Conservation (phyloP, 1,284 basidiomycete species). For the Ceratobasidium sp. region DNA sequence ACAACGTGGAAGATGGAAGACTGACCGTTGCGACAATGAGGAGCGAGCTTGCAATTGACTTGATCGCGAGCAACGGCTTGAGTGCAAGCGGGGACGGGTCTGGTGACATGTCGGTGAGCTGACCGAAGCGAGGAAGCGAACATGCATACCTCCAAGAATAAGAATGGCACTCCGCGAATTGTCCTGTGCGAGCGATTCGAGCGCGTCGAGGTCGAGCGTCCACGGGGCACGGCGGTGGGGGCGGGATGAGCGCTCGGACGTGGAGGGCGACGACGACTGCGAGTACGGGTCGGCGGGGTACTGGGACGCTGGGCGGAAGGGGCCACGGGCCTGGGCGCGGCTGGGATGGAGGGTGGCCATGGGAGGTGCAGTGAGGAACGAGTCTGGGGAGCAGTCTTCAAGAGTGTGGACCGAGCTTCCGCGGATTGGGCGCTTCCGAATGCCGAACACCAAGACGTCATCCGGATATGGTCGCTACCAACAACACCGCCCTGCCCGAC, state of each 20-base stretch:
- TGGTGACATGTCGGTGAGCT: constrained; percentile 12
- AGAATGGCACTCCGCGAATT: constrained; percentile 15
- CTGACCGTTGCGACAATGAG: constrained; percentile 34
- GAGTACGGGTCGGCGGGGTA: constrained; percentile 35
- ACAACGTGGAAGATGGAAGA: neutral
- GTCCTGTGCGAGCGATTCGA: constrained; percentile 20
- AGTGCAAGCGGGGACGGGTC: constrained; percentile 38
- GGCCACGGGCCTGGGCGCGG: constrained; percentile 21
- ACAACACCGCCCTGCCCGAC: constrained; percentile 31
- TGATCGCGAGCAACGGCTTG: constrained; percentile 31
- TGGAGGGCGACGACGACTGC: constrained; percentile 15
- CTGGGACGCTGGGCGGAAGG: constrained; percentile 33
- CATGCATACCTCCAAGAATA: constrained; percentile 24
- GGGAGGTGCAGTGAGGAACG: constrained; percentile 4
- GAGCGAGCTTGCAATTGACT: constrained; percentile 30
- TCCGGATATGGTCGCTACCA: neutral
- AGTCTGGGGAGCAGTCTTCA: constrained; percentile 1
- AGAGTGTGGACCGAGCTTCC: constrained; percentile 28
- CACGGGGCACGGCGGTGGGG: constrained; percentile 30
- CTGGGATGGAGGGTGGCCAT: constrained; percentile 26
- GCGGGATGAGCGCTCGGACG: constrained; percentile 22
- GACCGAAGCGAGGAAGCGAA: neutral
- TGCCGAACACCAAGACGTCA: constrained; percentile 20
- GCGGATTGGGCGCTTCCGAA: constrained; percentile 10
- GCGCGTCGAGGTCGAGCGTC: constrained; percentile 39